Evolutionary conservation across 805 yeast genomes (phyloP), one percentile per base, ranked within the genome.

Genomic region (Nakazawaea holstii): DNA sequence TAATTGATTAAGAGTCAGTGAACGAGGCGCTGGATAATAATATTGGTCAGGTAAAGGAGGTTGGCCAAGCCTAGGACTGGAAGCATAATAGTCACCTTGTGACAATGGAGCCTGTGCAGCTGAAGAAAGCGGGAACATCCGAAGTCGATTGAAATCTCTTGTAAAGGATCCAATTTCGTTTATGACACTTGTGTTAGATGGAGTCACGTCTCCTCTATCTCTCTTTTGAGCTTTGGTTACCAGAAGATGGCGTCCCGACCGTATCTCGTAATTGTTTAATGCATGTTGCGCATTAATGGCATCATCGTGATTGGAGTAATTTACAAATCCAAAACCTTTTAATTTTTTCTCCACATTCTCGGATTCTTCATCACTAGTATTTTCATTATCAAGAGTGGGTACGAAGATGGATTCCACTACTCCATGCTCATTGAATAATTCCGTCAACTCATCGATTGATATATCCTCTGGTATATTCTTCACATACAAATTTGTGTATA

Each of bases 311-410:
- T 58, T 64, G 15, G 60, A 59, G 53, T 77, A 79, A 45, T 74
- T 76, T 35, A 82, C 69, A 53, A 75, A 82, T 0, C 82, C 87
- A 53, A 75, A 77, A 11, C 74, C 75, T 50, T 70, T 65, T 36
- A 69, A 57, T 17, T 50, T 49, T 15, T 26, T 17, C 7, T 36
- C 24, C 5, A 20, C 24, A 3, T 3, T 3, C 24, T 20, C 24
- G 24, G 24, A 20, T 20, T 20, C 42, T 9, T 45, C 43, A 13
- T 49, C 50, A 20, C 43, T 35, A 8, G 26, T 14, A 13, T 54
- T 58, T 39, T 52, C 59, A 38, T 55, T 61, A n/a, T 60, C 62
- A 14, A 63, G 59, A 13, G 64, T 60, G 1, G 90, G 90, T 53
- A 82, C 64, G 49, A 76, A 76, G 10, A 77, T 67, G 1, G 77